These are phyloP conservation scores for Xylogone sp. DNA, from an alignment of 2,329 filamentous ascomycete species.

Conservation along the genomic window DNA sequence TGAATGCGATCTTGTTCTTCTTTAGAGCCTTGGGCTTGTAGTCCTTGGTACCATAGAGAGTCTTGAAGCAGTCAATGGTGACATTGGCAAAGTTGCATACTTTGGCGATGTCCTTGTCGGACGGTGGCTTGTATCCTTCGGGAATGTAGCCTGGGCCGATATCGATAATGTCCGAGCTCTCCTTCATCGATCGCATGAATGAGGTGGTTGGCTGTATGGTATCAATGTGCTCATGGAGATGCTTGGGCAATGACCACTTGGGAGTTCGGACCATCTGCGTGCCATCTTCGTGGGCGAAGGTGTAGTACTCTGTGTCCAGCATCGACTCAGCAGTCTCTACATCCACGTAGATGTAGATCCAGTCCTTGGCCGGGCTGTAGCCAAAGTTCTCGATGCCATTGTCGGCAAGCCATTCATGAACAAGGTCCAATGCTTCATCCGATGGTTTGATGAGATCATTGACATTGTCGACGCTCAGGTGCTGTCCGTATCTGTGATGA, in stretches of 20 bases:
- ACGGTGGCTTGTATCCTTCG: slow-evolving; percentile 26
- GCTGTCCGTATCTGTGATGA: slow-evolving; percentile 48
- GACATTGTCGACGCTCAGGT: slow-evolving; percentile 45
- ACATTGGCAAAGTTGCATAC: slow-evolving; percentile 47
- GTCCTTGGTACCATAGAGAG: slow-evolving; percentile 16
- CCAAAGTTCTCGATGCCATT: slow-evolving; percentile 39
- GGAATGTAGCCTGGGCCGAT: slow-evolving; percentile 23
- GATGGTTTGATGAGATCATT: slow-evolving; percentile 46
- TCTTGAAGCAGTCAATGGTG: slow-evolving; percentile 18
- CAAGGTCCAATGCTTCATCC: slow-evolving; percentile 43
- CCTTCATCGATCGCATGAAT: slow-evolving; percentile 39
- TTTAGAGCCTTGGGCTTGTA: slow-evolving; percentile 14
- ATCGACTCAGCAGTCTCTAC: slow-evolving; percentile 46
- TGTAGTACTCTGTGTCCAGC: slow-evolving; percentile 43
- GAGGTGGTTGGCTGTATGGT: slow-evolving; percentile 55
- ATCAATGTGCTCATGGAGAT: slow-evolving; percentile 52
- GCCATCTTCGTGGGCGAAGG: slow-evolving; percentile 49
- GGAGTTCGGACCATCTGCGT: slow-evolving; percentile 44
- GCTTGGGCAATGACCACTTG: slow-evolving; percentile 49
- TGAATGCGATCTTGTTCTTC: slow-evolving; percentile 18
- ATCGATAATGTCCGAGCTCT: slow-evolving; percentile 4
- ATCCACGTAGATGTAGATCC: slow-evolving; percentile 47
- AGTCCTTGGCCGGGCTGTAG: slow-evolving; percentile 49
- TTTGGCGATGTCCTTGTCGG: slow-evolving; percentile 18
- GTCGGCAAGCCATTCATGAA: slow-evolving; percentile 50